Evolutionary conservation across 1,139 yeast genomes (phyloP).

Genomic region (Blastobotrys petasosporus): DNA sequence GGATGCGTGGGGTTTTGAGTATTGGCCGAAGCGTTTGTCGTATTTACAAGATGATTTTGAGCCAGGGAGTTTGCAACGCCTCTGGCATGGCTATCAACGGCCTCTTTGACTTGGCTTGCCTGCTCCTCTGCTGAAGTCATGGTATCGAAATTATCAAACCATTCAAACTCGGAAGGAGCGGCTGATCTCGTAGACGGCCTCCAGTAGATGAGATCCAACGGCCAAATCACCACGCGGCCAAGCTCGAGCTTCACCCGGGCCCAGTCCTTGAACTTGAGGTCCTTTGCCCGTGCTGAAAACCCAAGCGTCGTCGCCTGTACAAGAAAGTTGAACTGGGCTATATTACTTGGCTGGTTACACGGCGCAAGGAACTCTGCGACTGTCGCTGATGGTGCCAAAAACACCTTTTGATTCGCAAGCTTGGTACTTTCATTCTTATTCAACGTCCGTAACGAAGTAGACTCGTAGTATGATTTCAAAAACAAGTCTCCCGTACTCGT

Average conservation of each 20-base stretch:
- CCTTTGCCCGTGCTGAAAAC: conserved; percentile 24
- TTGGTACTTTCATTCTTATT: conserved; percentile 17
- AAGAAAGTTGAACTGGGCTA: conserved; percentile 42
- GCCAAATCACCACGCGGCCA: conserved; percentile 16
- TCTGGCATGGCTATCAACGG: too few relatives aligned
- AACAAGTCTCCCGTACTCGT: conserved; percentile 35
- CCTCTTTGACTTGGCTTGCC: too few relatives aligned
- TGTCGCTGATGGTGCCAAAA: conserved; percentile 71
- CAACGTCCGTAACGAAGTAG: conserved; percentile 13
- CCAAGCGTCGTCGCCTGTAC: conserved; percentile 49
- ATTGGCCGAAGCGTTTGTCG: too few relatives aligned
- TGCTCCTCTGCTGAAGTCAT: too few relatives aligned
- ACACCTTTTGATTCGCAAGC: conserved; percentile 42
- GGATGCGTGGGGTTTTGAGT: not conserved
- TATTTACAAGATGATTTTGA: too few relatives aligned
- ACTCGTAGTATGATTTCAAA: conserved; percentile 23
- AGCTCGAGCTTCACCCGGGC: conserved; percentile 18
- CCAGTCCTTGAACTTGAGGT: conserved; percentile 16
- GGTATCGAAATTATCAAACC: conserved; percentile 3
- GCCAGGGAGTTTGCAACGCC: too few relatives aligned
- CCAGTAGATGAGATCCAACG: conserved; percentile 17
- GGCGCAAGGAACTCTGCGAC: conserved; percentile 55
- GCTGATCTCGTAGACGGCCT: conserved; percentile 5
- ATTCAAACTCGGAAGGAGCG: conserved; percentile 5
- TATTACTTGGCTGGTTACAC: conserved; percentile 48